phyloP scores from a whole-genome alignment of 371 early-diverging fungal genomes.

The Zychaea mexicana region DNA sequence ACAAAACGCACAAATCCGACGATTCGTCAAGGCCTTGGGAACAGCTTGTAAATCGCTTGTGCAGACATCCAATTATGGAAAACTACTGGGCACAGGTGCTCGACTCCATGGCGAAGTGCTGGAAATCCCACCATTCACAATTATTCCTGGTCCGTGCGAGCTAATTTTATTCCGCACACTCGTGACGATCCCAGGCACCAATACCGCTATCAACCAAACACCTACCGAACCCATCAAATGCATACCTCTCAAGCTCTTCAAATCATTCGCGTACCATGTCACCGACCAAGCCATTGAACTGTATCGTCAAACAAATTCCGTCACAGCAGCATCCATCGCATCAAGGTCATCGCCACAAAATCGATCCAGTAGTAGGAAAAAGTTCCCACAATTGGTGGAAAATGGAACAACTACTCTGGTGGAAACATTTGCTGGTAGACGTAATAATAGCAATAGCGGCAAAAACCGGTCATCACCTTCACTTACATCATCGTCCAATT shows the following conservation, averaged over 20 bases:
- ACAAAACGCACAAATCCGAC: slow-evolving; percentile 8
- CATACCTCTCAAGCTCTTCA: slow-evolving; percentile 29
- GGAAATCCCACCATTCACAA: slow-evolving; percentile 38
- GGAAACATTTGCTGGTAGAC: background rate
- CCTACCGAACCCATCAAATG: slow-evolving; percentile 33
- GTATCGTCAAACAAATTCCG: slow-evolving; percentile 13
- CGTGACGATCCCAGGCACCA: slow-evolving; percentile 18
- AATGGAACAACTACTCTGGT: background rate
- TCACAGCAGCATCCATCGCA: background rate
- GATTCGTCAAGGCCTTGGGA: slow-evolving; percentile 28
- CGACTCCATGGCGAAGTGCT: slow-evolving; percentile 30
- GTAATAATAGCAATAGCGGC: background rate
- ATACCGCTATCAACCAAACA: slow-evolving; percentile 31
- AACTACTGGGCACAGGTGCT: slow-evolving; percentile 21
- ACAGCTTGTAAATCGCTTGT: slow-evolving; percentile 22
- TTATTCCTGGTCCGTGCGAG: slow-evolving; percentile 30
- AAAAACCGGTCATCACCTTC: background rate
- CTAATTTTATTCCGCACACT: slow-evolving; percentile 38
- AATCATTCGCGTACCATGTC: slow-evolving; percentile 17
- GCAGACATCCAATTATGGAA: slow-evolving; percentile 24
- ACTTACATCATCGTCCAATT: background rate
- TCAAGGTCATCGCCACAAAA: background rate
- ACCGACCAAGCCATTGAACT: slow-evolving; percentile 28
- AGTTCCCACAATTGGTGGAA: background rate
- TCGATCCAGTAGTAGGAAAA: background rate